A percentile compares a stretch with the other conserved stretches of the same genome.
Conservation (phyloP, 2,329 filamentous ascomycete species). For the Cadophora sp. region DNA sequence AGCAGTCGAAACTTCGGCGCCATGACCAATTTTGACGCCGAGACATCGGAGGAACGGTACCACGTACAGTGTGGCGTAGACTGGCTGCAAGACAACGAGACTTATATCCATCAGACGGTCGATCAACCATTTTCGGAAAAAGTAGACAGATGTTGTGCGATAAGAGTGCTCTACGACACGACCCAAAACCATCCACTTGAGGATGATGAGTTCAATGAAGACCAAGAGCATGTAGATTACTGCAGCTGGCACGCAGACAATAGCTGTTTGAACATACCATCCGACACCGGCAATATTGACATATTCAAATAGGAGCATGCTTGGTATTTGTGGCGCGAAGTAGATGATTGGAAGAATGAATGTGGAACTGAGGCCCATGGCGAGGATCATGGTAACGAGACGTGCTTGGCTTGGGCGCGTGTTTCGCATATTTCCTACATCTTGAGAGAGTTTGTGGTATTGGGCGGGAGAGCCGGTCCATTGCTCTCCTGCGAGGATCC, state of each 20-base stretch:
- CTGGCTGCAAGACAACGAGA: slow-evolving; percentile 15
- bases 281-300: background rate
- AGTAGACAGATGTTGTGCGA: slow-evolving; percentile 13
- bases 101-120: slow-evolving; percentile 24
- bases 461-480: no score
- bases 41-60: slow-evolving; percentile 20
- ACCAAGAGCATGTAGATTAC: slow-evolving; percentile 22
- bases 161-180: slow-evolving; percentile 15
- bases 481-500: no score
- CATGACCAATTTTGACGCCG: slow-evolving; percentile 19
- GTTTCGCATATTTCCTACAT: no score
- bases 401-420: no score
- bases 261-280: slow-evolving; percentile 16
- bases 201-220: slow-evolving; percentile 16
- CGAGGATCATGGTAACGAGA: no score
- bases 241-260: slow-evolving; percentile 21
- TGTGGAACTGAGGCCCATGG: no score
- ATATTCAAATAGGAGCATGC: background rate
- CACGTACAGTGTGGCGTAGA: slow-evolving; percentile 17
- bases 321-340: background rate
- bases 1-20: slow-evolving; percentile 20
- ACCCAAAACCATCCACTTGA: slow-evolving; percentile 18
- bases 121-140: slow-evolving; percentile 20
- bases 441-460: no score
- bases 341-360: no score